Conservation (phyloP, 176 grass and related monocot species). For the Oryza meyeriana region DNA sequence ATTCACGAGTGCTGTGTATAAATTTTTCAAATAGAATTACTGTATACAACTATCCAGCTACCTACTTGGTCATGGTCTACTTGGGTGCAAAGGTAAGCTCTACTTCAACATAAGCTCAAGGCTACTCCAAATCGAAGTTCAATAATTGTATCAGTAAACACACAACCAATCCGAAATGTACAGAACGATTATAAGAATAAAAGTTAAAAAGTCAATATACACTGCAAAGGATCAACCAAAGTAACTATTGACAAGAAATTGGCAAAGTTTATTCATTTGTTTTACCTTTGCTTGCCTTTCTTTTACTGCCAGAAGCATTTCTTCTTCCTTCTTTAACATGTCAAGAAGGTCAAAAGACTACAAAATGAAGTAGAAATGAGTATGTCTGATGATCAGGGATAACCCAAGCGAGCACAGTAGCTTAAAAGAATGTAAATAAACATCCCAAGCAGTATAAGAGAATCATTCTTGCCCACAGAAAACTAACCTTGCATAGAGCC, state of each 20-base stretch:
- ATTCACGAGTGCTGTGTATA: background rate
- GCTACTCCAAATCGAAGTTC: background rate
- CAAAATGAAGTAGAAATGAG: background rate
- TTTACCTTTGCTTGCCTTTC: slow-evolving; percentile 70
- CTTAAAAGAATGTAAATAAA: slow-evolving; percentile 4
- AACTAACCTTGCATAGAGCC: slow-evolving; percentile 75
- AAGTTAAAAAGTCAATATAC: background rate
- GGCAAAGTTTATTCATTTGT: background rate
- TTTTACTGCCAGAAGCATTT: slow-evolving; percentile 82
- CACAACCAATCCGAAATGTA: background rate
- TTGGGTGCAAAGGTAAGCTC: background rate
- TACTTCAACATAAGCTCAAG: background rate
- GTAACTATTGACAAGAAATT: background rate
- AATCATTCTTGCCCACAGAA: background rate
- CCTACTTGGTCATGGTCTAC: background rate
- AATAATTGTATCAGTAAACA: background rate
- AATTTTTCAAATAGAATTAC: background rate
- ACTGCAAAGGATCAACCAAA: background rate
- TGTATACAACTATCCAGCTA: background rate
- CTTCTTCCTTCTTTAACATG: slow-evolving; percentile 89
- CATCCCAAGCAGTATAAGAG: background rate
- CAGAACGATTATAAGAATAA: background rate
- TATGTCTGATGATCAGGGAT: background rate
- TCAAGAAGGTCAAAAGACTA: slow-evolving; percentile 91
- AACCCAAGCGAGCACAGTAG: background rate